These are phyloP conservation scores for Xylaria grammica DNA, from an alignment of 495 filamentous ascomycete species.

Conservation along the genomic window DNA sequence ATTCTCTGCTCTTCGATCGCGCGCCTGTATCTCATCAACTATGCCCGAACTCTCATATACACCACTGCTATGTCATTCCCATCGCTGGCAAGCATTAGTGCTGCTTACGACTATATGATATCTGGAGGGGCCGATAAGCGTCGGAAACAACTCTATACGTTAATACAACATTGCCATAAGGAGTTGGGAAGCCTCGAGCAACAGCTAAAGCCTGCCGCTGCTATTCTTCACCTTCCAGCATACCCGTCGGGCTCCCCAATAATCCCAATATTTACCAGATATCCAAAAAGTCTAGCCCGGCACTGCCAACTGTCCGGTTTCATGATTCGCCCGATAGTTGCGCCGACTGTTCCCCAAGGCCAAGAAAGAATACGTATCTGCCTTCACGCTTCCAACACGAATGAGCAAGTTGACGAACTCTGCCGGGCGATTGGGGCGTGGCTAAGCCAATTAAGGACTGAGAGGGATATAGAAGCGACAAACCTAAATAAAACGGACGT, in stretches of 20 bases:
- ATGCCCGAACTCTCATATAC: slow-evolving; percentile 65
- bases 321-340: slow-evolving; percentile 60
- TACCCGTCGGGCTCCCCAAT: slow-evolving; percentile 43
- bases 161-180: slow-evolving; percentile 36
- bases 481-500: not conserved
- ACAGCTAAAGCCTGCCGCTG: slow-evolving; percentile 15
- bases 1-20: slow-evolving; percentile 54
- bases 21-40: slow-evolving; percentile 66
- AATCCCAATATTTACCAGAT: slow-evolving; percentile 47
- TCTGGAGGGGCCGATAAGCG: slow-evolving; percentile 47
- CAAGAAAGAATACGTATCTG: slow-evolving; percentile 58
- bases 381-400: slow-evolving; percentile 59
- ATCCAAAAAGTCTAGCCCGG: slow-evolving; percentile 54
- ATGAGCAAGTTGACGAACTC: slow-evolving; percentile 48
- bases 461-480: not conserved
- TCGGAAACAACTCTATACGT: slow-evolving; percentile 28
- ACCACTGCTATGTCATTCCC: slow-evolving; percentile 64
- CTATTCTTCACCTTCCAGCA: slow-evolving; percentile 30
- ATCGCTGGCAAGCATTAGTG: slow-evolving; percentile 54
- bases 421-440: slow-evolving; percentile 49
- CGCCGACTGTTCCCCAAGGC: slow-evolving; percentile 60
- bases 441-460: slow-evolving; percentile 24
- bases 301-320: slow-evolving; percentile 56
- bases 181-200: slow-evolving; percentile 26
- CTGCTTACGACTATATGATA: slow-evolving; percentile 55